Conservation (phyloP, 495 filamentous ascomycete genomes). For the Pyrenula massariospora region DNA sequence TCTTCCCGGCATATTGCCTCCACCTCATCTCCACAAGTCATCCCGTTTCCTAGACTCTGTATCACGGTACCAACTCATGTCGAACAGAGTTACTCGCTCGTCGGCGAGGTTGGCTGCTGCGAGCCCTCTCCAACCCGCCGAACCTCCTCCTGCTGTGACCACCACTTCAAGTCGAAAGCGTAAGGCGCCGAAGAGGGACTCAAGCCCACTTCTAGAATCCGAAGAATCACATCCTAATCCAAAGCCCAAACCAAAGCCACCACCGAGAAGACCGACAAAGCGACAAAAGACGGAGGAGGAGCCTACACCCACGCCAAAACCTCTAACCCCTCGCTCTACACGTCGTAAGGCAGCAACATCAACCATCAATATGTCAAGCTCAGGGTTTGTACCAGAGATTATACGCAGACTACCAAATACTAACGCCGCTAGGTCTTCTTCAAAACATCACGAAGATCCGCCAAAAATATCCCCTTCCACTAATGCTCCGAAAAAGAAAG, state of each 20-base stretch:
- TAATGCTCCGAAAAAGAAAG: slow-evolving; percentile 1
- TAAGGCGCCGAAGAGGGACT: slow-evolving; percentile 35
- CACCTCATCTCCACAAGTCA: background rate
- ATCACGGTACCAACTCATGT: slow-evolving; percentile 50
- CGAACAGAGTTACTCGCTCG: slow-evolving; percentile 72
- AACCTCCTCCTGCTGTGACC: slow-evolving; percentile 24
- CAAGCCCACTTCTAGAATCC: slow-evolving; percentile 24
- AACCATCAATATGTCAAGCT: background rate
- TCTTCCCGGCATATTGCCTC: background rate
- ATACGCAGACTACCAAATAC: background rate
- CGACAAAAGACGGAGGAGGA: background rate
- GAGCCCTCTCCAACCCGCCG: slow-evolving; percentile 27
- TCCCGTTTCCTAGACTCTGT: background rate
- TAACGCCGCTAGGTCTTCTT: background rate
- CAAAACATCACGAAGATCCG: slow-evolving; percentile 1
- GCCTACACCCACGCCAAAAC: background rate
- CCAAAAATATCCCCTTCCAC: slow-evolving; percentile 1
- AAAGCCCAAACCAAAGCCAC: slow-evolving; percentile 20
- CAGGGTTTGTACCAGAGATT: background rate
- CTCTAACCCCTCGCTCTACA: background rate
- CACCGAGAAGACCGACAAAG: background rate
- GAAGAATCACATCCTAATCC: slow-evolving; percentile 29
- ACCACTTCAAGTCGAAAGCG: slow-evolving; percentile 42
- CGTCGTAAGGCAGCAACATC: background rate
- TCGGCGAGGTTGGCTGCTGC: slow-evolving; percentile 67